Evolutionary conservation across 2,329 filamentous ascomycete species (phyloP), one percentile per base, ranked within the genome.

Genomic region (Keithomyces neogunnii): DNA sequence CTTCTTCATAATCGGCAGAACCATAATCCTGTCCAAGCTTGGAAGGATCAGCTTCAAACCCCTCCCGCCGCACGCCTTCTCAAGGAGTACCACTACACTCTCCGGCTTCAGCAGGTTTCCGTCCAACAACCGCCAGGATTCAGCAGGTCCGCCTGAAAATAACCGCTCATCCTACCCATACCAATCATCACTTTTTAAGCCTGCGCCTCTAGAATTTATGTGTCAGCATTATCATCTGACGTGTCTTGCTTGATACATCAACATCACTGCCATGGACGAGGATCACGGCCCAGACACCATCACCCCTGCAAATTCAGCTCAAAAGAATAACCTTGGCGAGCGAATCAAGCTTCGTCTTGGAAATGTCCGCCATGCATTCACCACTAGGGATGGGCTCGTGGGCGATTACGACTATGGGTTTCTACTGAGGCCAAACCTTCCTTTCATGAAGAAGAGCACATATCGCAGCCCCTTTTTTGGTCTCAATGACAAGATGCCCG

Each of bases 331-430:
- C 35, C 47, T 67, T 47, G 26, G 56, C 35, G 53, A 63, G 48
- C 63, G 63, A n/a, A 2, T 51, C 40, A 39, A 33, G 29, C 29
- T 31, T 30, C 55, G 52, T 10, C 48, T 62, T 44, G 56, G 58
- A 45, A 59, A 59, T 28, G 38, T 66, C 26, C 55, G 53, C 33
- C 70, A 68, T 53, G 69, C 71, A 5, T 75, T 81, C 56, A 68
- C 75, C 50, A 82, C 78, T 45, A 83, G 74, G 55, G 78, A 90
- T 1, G 91, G 91, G 10, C 76, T 96, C 30, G 68, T 96, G 51
- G 91, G 91, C 56, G 77, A 83, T 60, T 96, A 96, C 68, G 87
- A 96, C 75, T 96, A 96, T 77, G 87, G 67, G 36, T 93, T 90
- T 62, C 82, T 96, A 40, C 95, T 96, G 75, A 82, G 73, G 28